Conservation (phyloP, 352 stramenopile genomes). For the Phytophthora megakarya region DNA sequence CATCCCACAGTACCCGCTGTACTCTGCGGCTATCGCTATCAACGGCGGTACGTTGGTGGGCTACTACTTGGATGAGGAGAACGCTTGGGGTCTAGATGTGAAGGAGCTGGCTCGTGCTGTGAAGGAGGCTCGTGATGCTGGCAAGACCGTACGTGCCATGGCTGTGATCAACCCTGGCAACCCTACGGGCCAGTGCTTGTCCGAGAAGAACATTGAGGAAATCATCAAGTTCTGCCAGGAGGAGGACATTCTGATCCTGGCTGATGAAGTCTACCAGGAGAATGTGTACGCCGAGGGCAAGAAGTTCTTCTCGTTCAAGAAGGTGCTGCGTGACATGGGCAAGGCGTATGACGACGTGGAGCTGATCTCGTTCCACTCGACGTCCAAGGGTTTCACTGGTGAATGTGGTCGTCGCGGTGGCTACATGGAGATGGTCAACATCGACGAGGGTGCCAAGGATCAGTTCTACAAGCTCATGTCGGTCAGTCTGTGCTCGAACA, state of each 20-base stretch:
- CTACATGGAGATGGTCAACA: conserved; percentile 97
- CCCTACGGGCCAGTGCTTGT: conserved; percentile 94
- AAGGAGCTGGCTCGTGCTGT: conserved; percentile 93
- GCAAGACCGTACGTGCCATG: conserved; percentile 93
- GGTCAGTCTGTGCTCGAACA: conserved; percentile 96
- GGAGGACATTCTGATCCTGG: conserved; percentile 95
- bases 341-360: conserved; percentile 89
- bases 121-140: conserved; percentile 81
- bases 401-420: conserved; percentile 97
- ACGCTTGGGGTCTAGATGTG: conserved; percentile 89
- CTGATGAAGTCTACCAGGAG: conserved; percentile 99
- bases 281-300: conserved; percentile 97
- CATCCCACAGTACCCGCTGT: conserved; percentile 99
- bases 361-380: conserved; percentile 98
- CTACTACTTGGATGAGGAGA: conserved; percentile 98
- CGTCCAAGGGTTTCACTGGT: conserved; percentile 98
- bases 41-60: conserved; percentile 93
- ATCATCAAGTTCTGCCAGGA: conserved; percentile 96
- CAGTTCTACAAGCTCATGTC: conserved; percentile 99
- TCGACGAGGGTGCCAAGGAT: conserved; percentile 91
- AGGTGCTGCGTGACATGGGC: conserved; percentile 92
- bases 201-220: conserved; percentile 90
- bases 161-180: conserved; percentile 99
- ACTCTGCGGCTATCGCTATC: conserved; percentile 97
- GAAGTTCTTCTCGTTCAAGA: conserved; percentile 96